Evolutionary conservation across 2,329 filamentous ascomycete genomes (phyloP).

Genomic region (Colletotrichum caudatum): DNA sequence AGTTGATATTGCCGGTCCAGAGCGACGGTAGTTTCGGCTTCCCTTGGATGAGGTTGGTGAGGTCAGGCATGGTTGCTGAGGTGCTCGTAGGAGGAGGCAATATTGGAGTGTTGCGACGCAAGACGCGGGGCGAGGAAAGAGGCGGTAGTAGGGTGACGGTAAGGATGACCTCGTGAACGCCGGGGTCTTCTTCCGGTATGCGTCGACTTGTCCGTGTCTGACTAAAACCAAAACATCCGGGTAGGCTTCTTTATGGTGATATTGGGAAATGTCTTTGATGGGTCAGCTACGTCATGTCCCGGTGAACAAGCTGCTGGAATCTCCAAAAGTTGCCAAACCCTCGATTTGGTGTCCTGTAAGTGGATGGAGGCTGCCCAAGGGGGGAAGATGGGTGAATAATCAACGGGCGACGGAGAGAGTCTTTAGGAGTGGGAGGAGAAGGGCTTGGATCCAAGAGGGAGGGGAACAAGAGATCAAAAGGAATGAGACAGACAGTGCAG

Average conservation of each 20-base stretch:
- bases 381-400: slow-evolving; percentile 10
- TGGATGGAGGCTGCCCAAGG: slow-evolving; percentile 17
- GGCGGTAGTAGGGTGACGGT: slow-evolving; percentile 11
- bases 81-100: not conserved
- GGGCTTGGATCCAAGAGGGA: slow-evolving; percentile 11
- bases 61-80: slow-evolving; percentile 52
- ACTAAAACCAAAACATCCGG: slow-evolving; percentile 36
- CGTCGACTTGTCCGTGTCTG: slow-evolving; percentile 22
- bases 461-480: slow-evolving; percentile 29
- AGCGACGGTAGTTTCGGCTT: slow-evolving; percentile 56
- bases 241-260: slow-evolving; percentile 13
- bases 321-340: slow-evolving; percentile 12
- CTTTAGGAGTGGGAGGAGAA: not conserved
- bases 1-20: slow-evolving; percentile 56
- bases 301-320: slow-evolving; percentile 10
- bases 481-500: slow-evolving; percentile 26
- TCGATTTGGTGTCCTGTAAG: not conserved
- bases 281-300: slow-evolving; percentile 32
- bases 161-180: slow-evolving; percentile 11
- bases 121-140: slow-evolving; percentile 12
- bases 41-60: slow-evolving; percentile 52
- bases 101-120: slow-evolving; percentile 14
- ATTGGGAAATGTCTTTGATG: slow-evolving; percentile 11
- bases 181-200: slow-evolving; percentile 16
- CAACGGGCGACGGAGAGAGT: slow-evolving; percentile 5